These are phyloP conservation scores for Saccharomycopsis crataegensis DNA, from an alignment of 1,139 yeast species.

Conservation along the genomic window DNA sequence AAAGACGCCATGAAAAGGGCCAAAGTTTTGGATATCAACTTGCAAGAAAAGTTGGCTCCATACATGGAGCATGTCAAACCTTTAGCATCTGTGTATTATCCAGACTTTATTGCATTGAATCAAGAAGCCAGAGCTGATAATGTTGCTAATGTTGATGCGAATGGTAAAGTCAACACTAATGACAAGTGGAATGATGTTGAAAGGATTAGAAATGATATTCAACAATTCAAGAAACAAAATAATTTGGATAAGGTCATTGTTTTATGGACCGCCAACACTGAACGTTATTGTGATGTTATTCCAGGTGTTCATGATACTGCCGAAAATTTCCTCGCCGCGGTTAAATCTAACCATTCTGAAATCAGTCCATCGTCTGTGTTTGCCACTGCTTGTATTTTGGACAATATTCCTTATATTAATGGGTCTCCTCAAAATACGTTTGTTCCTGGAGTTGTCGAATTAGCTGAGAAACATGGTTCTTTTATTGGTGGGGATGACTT, in stretches of 20 bases:
- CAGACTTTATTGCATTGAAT: slow-evolving; percentile 94
- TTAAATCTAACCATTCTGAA: slow-evolving; percentile 75
- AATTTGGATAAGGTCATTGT: slow-evolving; percentile 80
- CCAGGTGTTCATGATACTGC: slow-evolving; percentile 84
- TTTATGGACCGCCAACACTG: slow-evolving; percentile 97
- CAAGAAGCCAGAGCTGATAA: slow-evolving; percentile 91
- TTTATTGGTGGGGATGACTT: slow-evolving; percentile 97
- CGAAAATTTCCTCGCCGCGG: slow-evolving; percentile 66
- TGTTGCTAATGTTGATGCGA: slow-evolving; percentile 52
- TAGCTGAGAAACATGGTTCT: slow-evolving; percentile 69
- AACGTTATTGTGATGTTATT: slow-evolving; percentile 75
- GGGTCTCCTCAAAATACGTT: slow-evolving; percentile 98
- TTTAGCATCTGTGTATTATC: slow-evolving; percentile 82
- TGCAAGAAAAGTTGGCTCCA: slow-evolving; percentile 70
- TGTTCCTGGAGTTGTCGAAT: slow-evolving; percentile 89
- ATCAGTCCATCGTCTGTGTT: slow-evolving; percentile 87
- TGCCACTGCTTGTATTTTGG: slow-evolving; percentile 89
- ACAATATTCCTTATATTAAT: slow-evolving; percentile 81
- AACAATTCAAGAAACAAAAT: slow-evolving; percentile 67
- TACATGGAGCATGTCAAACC: slow-evolving; percentile 62
- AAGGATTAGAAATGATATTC: slow-evolving; percentile 75
- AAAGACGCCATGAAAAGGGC: slow-evolving; percentile 81
- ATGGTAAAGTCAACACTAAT: slow-evolving; percentile 44
- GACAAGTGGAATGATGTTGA: slow-evolving; percentile 90
- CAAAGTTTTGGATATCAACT: slow-evolving; percentile 76